Base-by-base conservation (phyloP, 2,329 filamentous ascomycete genomes). In the Sphaerulina musiva region DNA sequence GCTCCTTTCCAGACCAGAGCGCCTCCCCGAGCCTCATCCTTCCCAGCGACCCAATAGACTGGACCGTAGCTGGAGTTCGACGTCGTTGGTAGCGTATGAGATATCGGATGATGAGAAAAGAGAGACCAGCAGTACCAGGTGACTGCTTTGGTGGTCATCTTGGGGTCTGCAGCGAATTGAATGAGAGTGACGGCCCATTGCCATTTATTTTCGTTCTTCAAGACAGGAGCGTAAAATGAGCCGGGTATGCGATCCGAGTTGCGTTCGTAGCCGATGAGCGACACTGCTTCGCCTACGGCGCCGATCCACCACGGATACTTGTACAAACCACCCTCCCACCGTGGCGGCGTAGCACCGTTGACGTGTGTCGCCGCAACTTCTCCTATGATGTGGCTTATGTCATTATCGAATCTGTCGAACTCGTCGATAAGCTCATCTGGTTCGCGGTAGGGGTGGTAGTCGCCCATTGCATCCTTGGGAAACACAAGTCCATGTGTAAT, bases 221-320 rank as follows among this genome's bases (percentile, higher is more conserved):
- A 61, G 2, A 59, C 51, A 3, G 66, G 67, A 12, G 64, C 74
- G 58, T 56, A 56, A 34, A 76, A 72, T 0, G 77, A 75, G 6
- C 78, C 79, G 2, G 76, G 75, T 43, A 84, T 75, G 17, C 77
- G 75, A 60, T 84, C 80, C 3, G 76, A 74, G 68, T 86, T 86
- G 53, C 83, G 76, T 73, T 87, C 84, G 31, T 80, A 80, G 14
- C 82, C 80, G 57, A 86, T 75, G 12, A 86, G 72, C 52, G 79
- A 83, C n/a, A 87, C 75, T 23, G 81, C 83, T 65, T 87, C 84
- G 11, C 78, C 78, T 2, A 87, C 80, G 7, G 78, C 74, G 26
- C 81, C 82, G 47, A 80, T 78, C 81, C 65, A 68, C 59, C 63
- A 65, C 2, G 67, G 66, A 8, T 58, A 61, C 59, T 74, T 80